Evolutionary conservation across 352 stramenopile genomes (phyloP).

Genomic region (Phytophthora citricola): DNA sequence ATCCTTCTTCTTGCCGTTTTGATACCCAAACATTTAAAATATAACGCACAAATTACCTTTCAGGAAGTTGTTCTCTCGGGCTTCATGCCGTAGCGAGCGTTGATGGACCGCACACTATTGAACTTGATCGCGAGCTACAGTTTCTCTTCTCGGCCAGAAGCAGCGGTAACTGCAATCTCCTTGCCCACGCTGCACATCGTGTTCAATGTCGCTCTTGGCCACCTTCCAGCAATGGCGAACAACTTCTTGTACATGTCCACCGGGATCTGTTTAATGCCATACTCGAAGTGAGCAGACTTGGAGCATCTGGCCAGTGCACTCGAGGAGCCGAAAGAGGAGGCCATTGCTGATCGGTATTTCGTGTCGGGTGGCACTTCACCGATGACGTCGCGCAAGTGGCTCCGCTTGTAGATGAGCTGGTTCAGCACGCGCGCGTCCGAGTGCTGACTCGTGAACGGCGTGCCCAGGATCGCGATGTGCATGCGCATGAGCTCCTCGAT

Average conservation of each 20-base stretch:
- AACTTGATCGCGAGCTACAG: too few relatives aligned
- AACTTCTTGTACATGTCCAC: constrained; percentile 91
- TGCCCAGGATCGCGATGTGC: constrained; percentile 94
- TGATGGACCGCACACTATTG: too few relatives aligned
- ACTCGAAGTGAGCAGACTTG: constrained; percentile 13
- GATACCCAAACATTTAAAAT: too few relatives aligned
- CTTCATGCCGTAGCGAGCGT: too few relatives aligned
- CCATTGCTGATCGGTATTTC: constrained; percentile 10
- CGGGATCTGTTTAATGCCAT: constrained; percentile 34
- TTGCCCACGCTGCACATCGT: constrained; percentile 90
- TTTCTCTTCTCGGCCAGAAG: too few relatives aligned
- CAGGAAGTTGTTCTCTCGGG: too few relatives aligned
- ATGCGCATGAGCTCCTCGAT: constrained; percentile 90
- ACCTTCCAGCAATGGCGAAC: constrained; percentile 86
- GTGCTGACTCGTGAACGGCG: constrained; percentile 94
- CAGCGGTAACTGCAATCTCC: constrained; percentile 7
- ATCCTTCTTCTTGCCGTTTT: too few relatives aligned
- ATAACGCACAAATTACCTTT: too few relatives aligned
- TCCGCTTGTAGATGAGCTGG: constrained; percentile 96
- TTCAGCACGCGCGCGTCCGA: constrained; percentile 94
- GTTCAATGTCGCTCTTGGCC: constrained; percentile 81
- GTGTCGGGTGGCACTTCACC: constrained; percentile 55
- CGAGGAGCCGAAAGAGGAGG: background rate
- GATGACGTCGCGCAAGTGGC: constrained; percentile 91
- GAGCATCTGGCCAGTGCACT: background rate